Conservation (phyloP, 139 green algal species). For the Astrephomene gubernaculifera region DNA sequence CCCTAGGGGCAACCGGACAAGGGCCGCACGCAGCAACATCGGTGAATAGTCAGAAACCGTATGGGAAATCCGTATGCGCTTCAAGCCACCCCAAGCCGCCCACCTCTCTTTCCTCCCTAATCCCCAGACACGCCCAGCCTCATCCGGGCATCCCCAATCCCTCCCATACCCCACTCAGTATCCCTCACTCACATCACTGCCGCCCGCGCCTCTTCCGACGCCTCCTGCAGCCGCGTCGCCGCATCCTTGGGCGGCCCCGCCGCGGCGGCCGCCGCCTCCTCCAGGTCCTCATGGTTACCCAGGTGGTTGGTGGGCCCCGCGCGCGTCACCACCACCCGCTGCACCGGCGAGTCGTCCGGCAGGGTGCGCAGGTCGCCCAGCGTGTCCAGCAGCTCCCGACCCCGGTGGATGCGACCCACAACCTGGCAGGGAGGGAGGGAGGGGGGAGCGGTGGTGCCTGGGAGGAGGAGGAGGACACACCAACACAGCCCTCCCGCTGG, state of each 20-base stretch:
- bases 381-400: conserved; percentile 59
- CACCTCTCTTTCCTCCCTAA: no score
- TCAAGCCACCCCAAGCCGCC: no score
- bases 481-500: neutral
- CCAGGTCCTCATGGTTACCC: conserved; percentile 60
- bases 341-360: conserved; percentile 61
- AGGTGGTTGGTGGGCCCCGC: conserved; percentile 54
- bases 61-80: no score
- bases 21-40: no score
- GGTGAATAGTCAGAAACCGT: no score
- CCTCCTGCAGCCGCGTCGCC: conserved; percentile 43
- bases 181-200: conserved; percentile 62
- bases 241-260: conserved; percentile 18
- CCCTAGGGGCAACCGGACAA: conserved; percentile 30
- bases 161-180: no score
- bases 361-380: conserved; percentile 56
- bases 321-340: conserved; percentile 32
- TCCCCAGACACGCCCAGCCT: no score
- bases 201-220: conserved; percentile 42
- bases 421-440: conserved; percentile 58
- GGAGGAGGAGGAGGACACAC: neutral
- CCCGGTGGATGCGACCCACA: conserved; percentile 65
- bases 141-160: no score
- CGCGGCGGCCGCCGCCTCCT: conserved; percentile 43
- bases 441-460: neutral